A percentile compares a stretch with the other conserved stretches of the same genome.
Conservation (phyloP, 176 grass and related monocot species). For the Otatea glauca region DNA sequence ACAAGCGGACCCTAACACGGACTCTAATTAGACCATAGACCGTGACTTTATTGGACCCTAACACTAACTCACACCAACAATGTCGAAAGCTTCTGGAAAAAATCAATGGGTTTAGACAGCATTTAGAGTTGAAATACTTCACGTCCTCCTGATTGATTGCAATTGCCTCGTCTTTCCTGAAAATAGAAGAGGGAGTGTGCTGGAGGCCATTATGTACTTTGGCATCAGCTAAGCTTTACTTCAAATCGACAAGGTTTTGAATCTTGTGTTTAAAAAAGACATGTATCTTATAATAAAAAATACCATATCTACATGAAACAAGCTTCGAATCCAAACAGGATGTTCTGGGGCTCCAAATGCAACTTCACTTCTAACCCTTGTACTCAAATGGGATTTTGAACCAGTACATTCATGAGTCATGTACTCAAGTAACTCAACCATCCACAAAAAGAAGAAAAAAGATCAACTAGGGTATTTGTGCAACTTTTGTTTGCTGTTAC, state of each 20-base stretch:
- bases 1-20: too few species aligned
- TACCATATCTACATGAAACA: conserved; percentile 22
- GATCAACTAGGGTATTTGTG: not conserved
- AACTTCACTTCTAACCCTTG: not conserved
- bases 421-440: not conserved
- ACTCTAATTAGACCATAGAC: too few species aligned
- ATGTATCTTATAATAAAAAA: not conserved
- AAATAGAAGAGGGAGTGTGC: not conserved
- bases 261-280: conserved; percentile 26
- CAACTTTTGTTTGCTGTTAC: not conserved
- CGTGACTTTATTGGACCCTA: too few species aligned
- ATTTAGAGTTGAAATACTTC: not conserved
- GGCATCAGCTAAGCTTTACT: conserved; percentile 8
- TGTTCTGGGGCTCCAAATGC: not conserved
- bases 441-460: not conserved
- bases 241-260: not conserved
- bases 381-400: not conserved
- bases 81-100: not conserved
- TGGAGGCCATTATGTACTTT: not conserved
- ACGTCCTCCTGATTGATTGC: not conserved
- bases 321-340: not conserved
- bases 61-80: too few species aligned
- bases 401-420: not conserved
- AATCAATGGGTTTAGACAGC: not conserved
- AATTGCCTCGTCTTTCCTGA: not conserved